Conservation (phyloP, 257 asterid genomes). For the Avicennia marina region DNA sequence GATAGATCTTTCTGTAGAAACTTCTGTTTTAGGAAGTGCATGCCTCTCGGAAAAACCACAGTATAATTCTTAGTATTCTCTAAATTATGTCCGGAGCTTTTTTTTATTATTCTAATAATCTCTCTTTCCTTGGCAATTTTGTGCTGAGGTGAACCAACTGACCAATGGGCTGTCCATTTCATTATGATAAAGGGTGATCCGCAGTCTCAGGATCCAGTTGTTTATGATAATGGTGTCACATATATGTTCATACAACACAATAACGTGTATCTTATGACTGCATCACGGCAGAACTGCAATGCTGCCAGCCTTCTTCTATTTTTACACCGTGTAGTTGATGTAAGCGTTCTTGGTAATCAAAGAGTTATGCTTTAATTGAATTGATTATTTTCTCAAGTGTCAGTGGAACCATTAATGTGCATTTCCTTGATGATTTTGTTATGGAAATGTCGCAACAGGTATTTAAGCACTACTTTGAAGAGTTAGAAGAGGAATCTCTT, state of each 20-base stretch:
- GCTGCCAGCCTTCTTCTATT: conserved; percentile 95
- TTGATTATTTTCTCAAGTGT: neutral
- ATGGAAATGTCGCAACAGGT: conserved; percentile 50
- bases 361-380: conserved; percentile 6
- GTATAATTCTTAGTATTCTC: no score
- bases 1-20: neutral
- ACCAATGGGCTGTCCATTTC: conserved; percentile 15
- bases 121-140: neutral
- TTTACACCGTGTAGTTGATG: conserved; percentile 97
- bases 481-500: conserved; percentile 95
- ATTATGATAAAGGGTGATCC: conserved; percentile 76
- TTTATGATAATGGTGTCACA: conserved; percentile 76
- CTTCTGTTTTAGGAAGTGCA: neutral
- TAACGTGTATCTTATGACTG: conserved; percentile 97
- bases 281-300: conserved; percentile 96
- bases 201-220: conserved; percentile 86
- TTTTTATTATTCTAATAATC: neutral
- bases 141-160: conserved; percentile 16
- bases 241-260: conserved; percentile 96
- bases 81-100: no score
- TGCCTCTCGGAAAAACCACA: no score
- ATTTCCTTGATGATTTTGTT: conserved; percentile 2
- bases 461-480: conserved; percentile 97
- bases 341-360: conserved; percentile 47
- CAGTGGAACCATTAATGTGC: conserved; percentile 13